phyloP scores from a whole-genome alignment of 345 rosid genomes.

The Populus pruinosa region DNA sequence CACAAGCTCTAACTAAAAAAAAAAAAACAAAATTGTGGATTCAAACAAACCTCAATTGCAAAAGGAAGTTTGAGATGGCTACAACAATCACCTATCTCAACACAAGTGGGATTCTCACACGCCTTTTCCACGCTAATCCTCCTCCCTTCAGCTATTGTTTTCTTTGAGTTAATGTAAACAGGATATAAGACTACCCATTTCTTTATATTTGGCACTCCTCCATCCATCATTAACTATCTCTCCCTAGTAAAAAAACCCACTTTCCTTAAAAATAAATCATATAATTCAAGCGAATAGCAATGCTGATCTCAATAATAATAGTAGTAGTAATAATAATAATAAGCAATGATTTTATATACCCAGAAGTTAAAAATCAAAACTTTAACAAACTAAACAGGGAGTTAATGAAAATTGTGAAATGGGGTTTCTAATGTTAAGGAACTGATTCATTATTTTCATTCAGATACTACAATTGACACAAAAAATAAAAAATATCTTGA shows the following conservation, averaged over 20 bases:
- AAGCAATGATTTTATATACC: not conserved
- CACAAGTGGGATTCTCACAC: slow-evolving; percentile 81
- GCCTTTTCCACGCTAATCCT: slow-evolving; percentile 60
- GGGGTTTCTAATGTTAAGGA: not conserved
- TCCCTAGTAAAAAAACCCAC: not conserved
- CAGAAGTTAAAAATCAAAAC: not conserved
- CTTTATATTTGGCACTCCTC: slow-evolving; percentile 16
- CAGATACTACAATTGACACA: not conserved
- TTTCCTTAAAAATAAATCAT: not conserved
- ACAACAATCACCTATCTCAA: slow-evolving; percentile 88
- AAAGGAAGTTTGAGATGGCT: slow-evolving; percentile 56
- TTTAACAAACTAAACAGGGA: not conserved
- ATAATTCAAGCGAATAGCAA: not conserved
- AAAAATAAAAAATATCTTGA: not conserved
- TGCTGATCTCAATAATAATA: not conserved
- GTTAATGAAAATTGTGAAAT: not conserved
- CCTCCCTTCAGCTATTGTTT: slow-evolving; percentile 87
- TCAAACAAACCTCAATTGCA: slow-evolving; percentile 61
- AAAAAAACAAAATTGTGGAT: not conserved
- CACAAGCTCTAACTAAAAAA: no score
- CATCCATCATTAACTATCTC: slow-evolving; percentile 2
- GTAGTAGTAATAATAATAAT: not conserved
- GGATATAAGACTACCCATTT: slow-evolving; percentile 88
- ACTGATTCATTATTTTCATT: not conserved
- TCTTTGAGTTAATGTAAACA: slow-evolving; percentile 81